These are phyloP conservation scores for Calamus simplicifolius DNA, from an alignment of 176 grass and related monocot genomes.

Conservation along the genomic window DNA sequence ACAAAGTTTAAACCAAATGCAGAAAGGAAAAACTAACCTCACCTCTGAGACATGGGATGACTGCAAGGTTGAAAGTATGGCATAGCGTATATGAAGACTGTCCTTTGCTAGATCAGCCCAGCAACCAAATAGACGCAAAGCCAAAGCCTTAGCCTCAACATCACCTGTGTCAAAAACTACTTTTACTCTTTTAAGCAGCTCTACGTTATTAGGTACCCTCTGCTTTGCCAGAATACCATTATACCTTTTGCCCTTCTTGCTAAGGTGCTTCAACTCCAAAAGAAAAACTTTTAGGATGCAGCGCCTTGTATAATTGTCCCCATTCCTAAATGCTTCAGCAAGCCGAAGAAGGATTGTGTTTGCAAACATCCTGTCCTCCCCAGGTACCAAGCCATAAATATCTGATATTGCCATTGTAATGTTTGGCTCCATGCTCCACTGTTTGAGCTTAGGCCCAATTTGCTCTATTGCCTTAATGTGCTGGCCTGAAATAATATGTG, in stretches of 20 bases:
- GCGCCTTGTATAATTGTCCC: slow-evolving; percentile 36
- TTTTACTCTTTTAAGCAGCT: slow-evolving; percentile 59
- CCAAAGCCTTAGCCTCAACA: slow-evolving; percentile 31
- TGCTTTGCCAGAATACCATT: slow-evolving; percentile 30
- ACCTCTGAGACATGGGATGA: slow-evolving; percentile 51
- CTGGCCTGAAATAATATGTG: slow-evolving; percentile 20
- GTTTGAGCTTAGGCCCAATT: slow-evolving; percentile 39
- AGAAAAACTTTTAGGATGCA: slow-evolving; percentile 54
- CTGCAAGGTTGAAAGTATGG: slow-evolving; percentile 52
- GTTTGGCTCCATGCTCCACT: slow-evolving; percentile 21
- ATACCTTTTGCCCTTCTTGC: slow-evolving; percentile 21
- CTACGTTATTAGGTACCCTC: slow-evolving; percentile 33
- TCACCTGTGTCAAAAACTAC: slow-evolving; percentile 38
- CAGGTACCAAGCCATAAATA: slow-evolving; percentile 32
- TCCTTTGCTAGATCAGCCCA: slow-evolving; percentile 46
- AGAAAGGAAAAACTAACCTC: not conserved
- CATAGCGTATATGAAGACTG: slow-evolving; percentile 51
- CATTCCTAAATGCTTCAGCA: slow-evolving; percentile 38
- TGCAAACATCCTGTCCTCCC: slow-evolving; percentile 46
- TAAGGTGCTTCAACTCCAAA: slow-evolving; percentile 24
- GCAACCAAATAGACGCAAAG: slow-evolving; percentile 67
- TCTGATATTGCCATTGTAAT: slow-evolving; percentile 30
- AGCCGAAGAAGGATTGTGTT: slow-evolving; percentile 81
- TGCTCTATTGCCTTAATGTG: slow-evolving; percentile 36
- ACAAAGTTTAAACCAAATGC: not conserved